Conservation (phyloP, 352 stramenopile species). For the Phytophthora macrochlamydospora region DNA sequence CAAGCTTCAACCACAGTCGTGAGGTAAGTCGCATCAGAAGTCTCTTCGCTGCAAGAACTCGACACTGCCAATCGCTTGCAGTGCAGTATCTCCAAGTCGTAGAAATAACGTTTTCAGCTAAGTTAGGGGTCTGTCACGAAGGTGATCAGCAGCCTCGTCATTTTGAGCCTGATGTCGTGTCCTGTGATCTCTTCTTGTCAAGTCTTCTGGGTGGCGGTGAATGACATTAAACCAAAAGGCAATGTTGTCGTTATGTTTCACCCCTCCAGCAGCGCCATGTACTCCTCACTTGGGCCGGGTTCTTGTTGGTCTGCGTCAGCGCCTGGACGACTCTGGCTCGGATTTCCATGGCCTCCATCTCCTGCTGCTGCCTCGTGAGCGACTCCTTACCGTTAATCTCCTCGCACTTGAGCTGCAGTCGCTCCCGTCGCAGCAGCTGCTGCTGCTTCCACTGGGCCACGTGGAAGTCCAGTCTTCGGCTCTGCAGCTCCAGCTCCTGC, state of each 20-base stretch:
- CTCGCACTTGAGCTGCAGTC: slow-evolving; percentile 29
- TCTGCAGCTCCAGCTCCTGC: slow-evolving; percentile 26
- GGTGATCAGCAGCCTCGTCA: too few species aligned
- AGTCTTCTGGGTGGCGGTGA: not conserved
- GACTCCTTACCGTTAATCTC: slow-evolving; percentile 33
- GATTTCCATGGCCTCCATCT: slow-evolving; percentile 30
- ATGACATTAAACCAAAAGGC: too few species aligned
- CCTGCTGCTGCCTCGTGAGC: slow-evolving; percentile 21
- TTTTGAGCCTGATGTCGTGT: too few species aligned
- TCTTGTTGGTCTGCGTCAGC: slow-evolving; percentile 17
- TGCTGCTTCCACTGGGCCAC: slow-evolving; percentile 36
- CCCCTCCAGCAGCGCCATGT: slow-evolving; percentile 26
- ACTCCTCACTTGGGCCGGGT: slow-evolving; percentile 11
- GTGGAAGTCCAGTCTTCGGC: slow-evolving; percentile 24
- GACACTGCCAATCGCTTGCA: not conserved
- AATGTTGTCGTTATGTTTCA: not conserved
- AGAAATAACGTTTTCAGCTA: too few species aligned
- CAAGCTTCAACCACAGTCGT: not conserved
- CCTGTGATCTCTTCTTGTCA: too few species aligned
- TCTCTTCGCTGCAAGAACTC: not conserved
- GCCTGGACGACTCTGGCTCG: slow-evolving; percentile 21
- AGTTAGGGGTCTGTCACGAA: too few species aligned
- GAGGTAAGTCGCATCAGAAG: not conserved
- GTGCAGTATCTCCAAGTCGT: not conserved
- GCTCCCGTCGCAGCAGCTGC: slow-evolving; percentile 17